Base-by-base conservation (phyloP, 371 early-diverging fungal genomes). In the Mortierella sp. region DNA sequence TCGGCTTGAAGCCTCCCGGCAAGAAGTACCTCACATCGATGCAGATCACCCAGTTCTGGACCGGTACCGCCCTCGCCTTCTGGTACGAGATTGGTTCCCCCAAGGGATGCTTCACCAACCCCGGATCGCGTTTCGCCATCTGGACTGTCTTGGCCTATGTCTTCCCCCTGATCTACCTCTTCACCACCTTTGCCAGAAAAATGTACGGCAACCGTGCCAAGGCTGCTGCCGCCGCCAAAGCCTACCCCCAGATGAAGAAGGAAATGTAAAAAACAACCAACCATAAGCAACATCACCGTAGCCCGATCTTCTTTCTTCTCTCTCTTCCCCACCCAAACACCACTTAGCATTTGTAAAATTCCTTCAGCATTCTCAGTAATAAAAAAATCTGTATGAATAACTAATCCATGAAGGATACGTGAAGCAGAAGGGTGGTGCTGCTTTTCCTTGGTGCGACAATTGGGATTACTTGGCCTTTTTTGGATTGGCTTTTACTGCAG, bases 21-120 rank as follows among this genome's bases (percentile, higher is more conserved):
- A 97, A 97, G 88, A 92, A 94, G 77, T 93, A 95, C 85, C 86
- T 97, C 78, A 97, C 97, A 24, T 90, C 91, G 57, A 93, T 96
- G 90, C 97, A 97, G 88, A 96, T 97, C 88, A 92, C 93, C 48
- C 97, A 97, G 87, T 97, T 97, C 90, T 81, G 96, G 75, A 89
- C 96, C 59, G 97, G 97, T 55, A 92, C 90, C 72, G 77, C 92
- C 11, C 70, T 94, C 50, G 95, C 95, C 46, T 71, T 89, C 80
- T 89, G 91, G 83, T 96, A 96, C 71, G 80, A 93, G 43, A 73
- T 96, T 79, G 89, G 93, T 11, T 90, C 94, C 24, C 86, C 82
- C 55, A 44, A 74, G 51, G 89, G 89, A 44, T 96, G 96, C 89
- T 88, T 95, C 70, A 71, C 71, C 26, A 90, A 89, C 54, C 91